phyloP scores from a whole-genome alignment of 352 stramenopile genomes.

The Phytophthora pluvialis region DNA sequence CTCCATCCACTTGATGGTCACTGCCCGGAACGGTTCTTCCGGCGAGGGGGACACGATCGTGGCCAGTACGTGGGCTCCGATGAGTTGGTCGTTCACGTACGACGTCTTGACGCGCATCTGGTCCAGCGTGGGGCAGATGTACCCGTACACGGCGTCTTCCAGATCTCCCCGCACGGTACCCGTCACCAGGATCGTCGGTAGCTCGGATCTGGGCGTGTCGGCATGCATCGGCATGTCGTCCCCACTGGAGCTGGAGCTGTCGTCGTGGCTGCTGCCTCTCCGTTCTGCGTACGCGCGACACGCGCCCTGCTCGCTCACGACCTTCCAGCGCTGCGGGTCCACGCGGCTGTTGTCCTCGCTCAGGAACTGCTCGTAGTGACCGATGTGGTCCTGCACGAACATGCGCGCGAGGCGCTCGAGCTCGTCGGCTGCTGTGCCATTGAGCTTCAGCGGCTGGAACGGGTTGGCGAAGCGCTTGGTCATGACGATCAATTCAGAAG shows the following conservation, averaged over 20 bases:
- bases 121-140: constrained; percentile 40
- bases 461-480: constrained; percentile 51
- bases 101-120: constrained; percentile 50
- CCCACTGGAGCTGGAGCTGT: constrained; percentile 30
- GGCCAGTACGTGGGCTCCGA: constrained; percentile 50
- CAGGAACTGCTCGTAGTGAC: constrained; percentile 51
- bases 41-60: constrained; percentile 43
- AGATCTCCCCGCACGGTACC: constrained; percentile 50
- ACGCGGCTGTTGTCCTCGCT: constrained; percentile 39
- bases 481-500: constrained; percentile 22
- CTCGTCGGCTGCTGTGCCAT: constrained; percentile 28
- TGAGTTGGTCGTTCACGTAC: constrained; percentile 50
- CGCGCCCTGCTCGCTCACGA: constrained; percentile 46
- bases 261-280: constrained; percentile 21
- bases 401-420: constrained; percentile 38
- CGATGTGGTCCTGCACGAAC: constrained; percentile 50
- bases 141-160: constrained; percentile 57
- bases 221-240: constrained; percentile 31
- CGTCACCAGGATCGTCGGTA: constrained; percentile 36
- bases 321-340: constrained; percentile 45
- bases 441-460: constrained; percentile 45
- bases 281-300: constrained; percentile 50
- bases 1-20: constrained; percentile 62
- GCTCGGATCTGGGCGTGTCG: constrained; percentile 33
- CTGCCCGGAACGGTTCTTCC: constrained; percentile 42